Evolutionary conservation across 805 yeast species (phyloP).

Genomic region (Yamadazyma akitaensis): DNA sequence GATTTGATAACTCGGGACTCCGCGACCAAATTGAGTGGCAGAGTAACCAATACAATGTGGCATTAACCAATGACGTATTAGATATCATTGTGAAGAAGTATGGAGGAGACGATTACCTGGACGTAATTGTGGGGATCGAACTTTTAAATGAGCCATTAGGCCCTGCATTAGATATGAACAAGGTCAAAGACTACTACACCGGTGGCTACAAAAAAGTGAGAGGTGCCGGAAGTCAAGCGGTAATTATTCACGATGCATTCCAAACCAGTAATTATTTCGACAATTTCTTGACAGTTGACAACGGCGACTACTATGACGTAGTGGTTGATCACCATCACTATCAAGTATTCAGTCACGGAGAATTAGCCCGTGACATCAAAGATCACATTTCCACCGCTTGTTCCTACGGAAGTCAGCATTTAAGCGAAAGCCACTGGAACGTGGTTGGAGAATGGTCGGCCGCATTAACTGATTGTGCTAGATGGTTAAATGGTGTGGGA

Average conservation of each 20-base stretch:
- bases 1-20: conserved; percentile 90
- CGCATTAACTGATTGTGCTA: conserved; percentile 88
- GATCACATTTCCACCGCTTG: conserved; percentile 50
- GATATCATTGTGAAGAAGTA: conserved; percentile 57
- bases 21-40: conserved; percentile 64
- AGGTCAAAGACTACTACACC: conserved; percentile 56
- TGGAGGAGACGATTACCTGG: conserved; percentile 56
- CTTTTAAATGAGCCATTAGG: conserved; percentile 89
- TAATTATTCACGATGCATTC: conserved; percentile 83
- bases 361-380: conserved; percentile 56
- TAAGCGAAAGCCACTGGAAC: conserved; percentile 64
- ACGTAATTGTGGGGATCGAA: conserved; percentile 80
- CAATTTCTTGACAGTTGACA: conserved; percentile 41
- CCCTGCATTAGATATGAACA: conserved; percentile 54
- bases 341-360: conserved; percentile 71
- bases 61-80: conserved; percentile 55
- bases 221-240: conserved; percentile 49
- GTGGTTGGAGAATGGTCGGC: conserved; percentile 89
- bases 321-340: conserved; percentile 88
- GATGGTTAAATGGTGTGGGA: conserved; percentile 85
- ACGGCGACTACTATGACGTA: conserved; percentile 54
- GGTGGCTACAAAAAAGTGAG: conserved; percentile 68
- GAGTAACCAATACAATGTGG: conserved; percentile 44
- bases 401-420: conserved; percentile 25
- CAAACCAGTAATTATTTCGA: conserved; percentile 61